phyloP scores from a whole-genome alignment of 148 eudicot species.

The Bassia scoparia region DNA sequence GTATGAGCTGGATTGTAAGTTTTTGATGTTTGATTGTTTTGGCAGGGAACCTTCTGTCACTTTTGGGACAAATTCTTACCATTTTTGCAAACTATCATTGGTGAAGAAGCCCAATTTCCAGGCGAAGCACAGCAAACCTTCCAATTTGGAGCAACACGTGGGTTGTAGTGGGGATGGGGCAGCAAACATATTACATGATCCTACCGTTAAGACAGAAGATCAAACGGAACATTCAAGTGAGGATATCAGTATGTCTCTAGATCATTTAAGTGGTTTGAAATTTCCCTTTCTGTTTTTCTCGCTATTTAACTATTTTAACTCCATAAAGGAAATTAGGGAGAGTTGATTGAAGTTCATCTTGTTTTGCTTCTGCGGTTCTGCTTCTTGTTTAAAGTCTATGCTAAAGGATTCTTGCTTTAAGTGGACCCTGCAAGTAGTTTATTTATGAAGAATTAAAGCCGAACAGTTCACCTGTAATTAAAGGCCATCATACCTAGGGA shows the following conservation, averaged over 20 bases:
- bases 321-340: background rate
- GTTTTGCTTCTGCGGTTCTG: background rate
- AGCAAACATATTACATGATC: conserved; percentile 13
- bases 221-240: conserved; percentile 17
- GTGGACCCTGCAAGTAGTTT: background rate
- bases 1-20: conserved; percentile 1
- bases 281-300: background rate
- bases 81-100: conserved; percentile 77
- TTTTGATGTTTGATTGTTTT: conserved; percentile 8
- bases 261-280: too few species aligned
- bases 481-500: too few species aligned
- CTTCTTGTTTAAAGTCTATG: background rate
- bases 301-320: background rate
- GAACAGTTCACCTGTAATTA: background rate
- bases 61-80: conserved; percentile 61
- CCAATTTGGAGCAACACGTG: conserved; percentile 21
- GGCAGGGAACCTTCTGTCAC: conserved; percentile 57
- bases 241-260: conserved; percentile 25
- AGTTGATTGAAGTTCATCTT: background rate
- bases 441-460: background rate
- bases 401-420: background rate
- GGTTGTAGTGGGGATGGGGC: conserved; percentile 22
- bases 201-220: conserved; percentile 17
- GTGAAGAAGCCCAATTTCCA: conserved; percentile 40
- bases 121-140: conserved; percentile 28